Conservation (phyloP, 1,284 basidiomycete species). For the Phylloporus sp. region DNA sequence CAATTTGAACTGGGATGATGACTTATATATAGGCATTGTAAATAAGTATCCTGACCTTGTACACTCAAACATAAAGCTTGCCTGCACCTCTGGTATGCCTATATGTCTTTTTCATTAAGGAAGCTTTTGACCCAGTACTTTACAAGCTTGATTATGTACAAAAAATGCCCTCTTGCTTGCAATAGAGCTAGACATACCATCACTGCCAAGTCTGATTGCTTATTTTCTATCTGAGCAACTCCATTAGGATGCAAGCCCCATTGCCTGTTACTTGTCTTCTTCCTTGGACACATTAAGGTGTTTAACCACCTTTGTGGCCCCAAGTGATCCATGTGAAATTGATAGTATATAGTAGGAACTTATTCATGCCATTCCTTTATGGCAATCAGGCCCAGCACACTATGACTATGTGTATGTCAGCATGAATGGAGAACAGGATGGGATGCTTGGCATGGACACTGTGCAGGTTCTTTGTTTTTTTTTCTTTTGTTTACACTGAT, state of each 20-base stretch:
- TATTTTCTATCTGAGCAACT: conserved; percentile 5
- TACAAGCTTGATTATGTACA: not conserved
- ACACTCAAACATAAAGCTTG: not conserved
- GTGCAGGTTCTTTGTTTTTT: not conserved
- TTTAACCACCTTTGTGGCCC: conserved; percentile 12
- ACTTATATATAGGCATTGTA: not conserved
- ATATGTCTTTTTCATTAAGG: too few relatives aligned
- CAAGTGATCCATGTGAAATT: conserved; percentile 6
- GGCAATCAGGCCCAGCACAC: not conserved
- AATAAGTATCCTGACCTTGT: not conserved
- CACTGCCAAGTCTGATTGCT: not conserved
- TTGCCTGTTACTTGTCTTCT: too few relatives aligned
- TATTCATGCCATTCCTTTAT: not conserved
- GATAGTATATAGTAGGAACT: not conserved
- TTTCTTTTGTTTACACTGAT: not conserved
- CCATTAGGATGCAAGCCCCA: not conserved
- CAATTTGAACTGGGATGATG: not conserved
- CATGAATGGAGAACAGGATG: not conserved
- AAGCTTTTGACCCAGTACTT: too few relatives aligned
- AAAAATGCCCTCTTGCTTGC: not conserved
- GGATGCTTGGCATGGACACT: not conserved
- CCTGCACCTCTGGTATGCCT: too few relatives aligned
- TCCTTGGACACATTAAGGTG: conserved; percentile 2
- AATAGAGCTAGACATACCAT: not conserved
- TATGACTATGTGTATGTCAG: not conserved